A percentile compares a stretch with the other conserved stretches of the same genome.
These are phyloP conservation scores for Salix suchowensis DNA, from an alignment of 345 rosid species.

Conservation along the genomic window DNA sequence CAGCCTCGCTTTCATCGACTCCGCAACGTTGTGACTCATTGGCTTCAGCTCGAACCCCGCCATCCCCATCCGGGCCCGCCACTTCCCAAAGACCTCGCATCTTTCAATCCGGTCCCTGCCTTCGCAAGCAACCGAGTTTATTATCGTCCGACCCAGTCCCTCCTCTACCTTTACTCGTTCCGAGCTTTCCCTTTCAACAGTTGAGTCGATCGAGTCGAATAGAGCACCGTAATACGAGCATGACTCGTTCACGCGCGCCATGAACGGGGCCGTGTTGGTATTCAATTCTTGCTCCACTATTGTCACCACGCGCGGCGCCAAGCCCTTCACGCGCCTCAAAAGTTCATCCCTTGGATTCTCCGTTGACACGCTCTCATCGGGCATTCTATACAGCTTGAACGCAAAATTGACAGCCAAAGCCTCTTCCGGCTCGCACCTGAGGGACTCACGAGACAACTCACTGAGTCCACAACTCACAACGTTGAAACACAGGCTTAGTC, in stretches of 20 bases:
- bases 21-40: slow-evolving; percentile 48
- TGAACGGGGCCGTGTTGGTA: slow-evolving; percentile 66
- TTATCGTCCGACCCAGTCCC: slow-evolving; percentile 59
- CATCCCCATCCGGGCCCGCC: slow-evolving; percentile 93
- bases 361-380: slow-evolving; percentile 82
- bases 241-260: slow-evolving; percentile 51
- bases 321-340: slow-evolving; percentile 73
- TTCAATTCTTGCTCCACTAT: slow-evolving; percentile 70
- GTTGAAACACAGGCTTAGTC: slow-evolving; percentile 45
- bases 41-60: slow-evolving; percentile 76
- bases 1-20: slow-evolving; percentile 53
- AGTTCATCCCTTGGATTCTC: slow-evolving; percentile 92
- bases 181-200: slow-evolving; percentile 33
- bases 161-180: slow-evolving; percentile 56
- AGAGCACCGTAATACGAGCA: slow-evolving; percentile 62
- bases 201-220: slow-evolving; percentile 73
- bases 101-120: slow-evolving; percentile 80
- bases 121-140: slow-evolving; percentile 82
- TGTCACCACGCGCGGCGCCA: slow-evolving; percentile 75
- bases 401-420: slow-evolving; percentile 77
- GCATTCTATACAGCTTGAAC: slow-evolving; percentile 60
- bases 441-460: slow-evolving; percentile 58
- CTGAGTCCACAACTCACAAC: slow-evolving; percentile 38
- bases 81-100: slow-evolving; percentile 92
- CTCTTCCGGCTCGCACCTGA: slow-evolving; percentile 64